phyloP scores from a whole-genome alignment of 257 asterid genomes.

The Henckelia pumila region DNA sequence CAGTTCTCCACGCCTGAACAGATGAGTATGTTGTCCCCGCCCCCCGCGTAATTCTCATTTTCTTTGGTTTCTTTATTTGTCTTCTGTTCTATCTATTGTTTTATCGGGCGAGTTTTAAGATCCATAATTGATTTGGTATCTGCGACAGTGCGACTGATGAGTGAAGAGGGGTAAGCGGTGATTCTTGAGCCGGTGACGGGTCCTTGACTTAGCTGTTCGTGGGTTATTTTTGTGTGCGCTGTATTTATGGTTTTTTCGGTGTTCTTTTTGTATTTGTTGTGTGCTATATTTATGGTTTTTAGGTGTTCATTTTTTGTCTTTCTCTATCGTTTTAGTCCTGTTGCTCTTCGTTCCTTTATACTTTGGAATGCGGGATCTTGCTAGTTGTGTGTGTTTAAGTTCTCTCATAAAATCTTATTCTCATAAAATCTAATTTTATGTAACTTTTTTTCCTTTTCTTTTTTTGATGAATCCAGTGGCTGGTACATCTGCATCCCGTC shows the following conservation, averaged over 20 bases:
- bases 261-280: background rate
- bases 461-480: slow-evolving; percentile 49
- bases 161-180: background rate
- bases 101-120: background rate
- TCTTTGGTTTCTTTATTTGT: background rate
- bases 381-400: slow-evolving; percentile 10
- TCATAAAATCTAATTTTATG: slow-evolving; percentile 7
- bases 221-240: slow-evolving; percentile 5
- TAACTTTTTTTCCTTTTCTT: background rate
- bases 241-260: background rate
- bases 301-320: background rate
- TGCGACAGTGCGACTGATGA: background rate
- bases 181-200: slow-evolving; percentile 5
- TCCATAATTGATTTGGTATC: slow-evolving; percentile 17
- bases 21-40: slow-evolving; percentile 39
- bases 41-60: background rate
- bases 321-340: too few relatives aligned
- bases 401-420: slow-evolving; percentile 4
- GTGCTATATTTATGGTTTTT: background rate
- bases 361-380: background rate
- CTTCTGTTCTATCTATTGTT: background rate
- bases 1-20: slow-evolving; percentile 57
- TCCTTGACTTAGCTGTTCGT: slow-evolving; percentile 11
- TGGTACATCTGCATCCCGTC: slow-evolving; percentile 80
- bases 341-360: background rate